Evolutionary conservation across 208 protist genomes (phyloP).

Genomic region (Crithidia sp.): DNA sequence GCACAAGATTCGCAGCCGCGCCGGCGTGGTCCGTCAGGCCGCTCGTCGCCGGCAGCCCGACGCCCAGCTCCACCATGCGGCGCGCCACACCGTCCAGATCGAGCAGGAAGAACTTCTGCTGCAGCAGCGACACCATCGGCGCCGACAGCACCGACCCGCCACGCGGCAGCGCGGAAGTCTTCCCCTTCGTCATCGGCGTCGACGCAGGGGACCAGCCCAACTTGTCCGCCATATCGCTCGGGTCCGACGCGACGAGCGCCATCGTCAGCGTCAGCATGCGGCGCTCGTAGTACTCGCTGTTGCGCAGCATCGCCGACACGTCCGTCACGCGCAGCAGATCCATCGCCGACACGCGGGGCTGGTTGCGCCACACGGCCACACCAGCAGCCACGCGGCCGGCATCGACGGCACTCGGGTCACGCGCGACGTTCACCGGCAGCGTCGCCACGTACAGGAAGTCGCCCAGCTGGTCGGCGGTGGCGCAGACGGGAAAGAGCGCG

Average conservation of each 20-base stretch:
- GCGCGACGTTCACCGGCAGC: constrained; percentile 8
- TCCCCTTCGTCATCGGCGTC: neutral
- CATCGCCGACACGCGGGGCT: constrained; percentile 46
- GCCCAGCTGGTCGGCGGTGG: constrained; percentile 33
- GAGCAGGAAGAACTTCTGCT: constrained; percentile 36
- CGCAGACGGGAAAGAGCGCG: constrained; percentile 43
- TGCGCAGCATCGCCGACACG: constrained; percentile 23
- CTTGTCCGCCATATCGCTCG: neutral
- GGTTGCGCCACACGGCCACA: constrained; percentile 34
- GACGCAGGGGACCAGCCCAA: neutral
- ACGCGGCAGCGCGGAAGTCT: neutral
- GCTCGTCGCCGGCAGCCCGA: constrained; percentile 30
- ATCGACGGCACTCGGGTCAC: constrained; percentile 8
- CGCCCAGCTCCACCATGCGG: constrained; percentile 30
- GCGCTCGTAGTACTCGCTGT: constrained; percentile 41
- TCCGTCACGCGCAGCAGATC: constrained; percentile 42
- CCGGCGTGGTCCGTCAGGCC: constrained; percentile 7
- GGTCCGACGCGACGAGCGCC: constrained; percentile 16
- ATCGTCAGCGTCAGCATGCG: constrained; percentile 37
- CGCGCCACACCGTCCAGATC: constrained; percentile 46
- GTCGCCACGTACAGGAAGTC: constrained; percentile 35
- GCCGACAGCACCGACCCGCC: constrained; percentile 3
- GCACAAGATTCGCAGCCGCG: neutral
- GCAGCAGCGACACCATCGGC: constrained; percentile 25
- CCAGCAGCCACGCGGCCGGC: constrained; percentile 18